Evolutionary conservation across 306 rosid genomes (phyloP), one percentile per base, ranked within the genome.

Genomic region (Fragaria ananassa): DNA sequence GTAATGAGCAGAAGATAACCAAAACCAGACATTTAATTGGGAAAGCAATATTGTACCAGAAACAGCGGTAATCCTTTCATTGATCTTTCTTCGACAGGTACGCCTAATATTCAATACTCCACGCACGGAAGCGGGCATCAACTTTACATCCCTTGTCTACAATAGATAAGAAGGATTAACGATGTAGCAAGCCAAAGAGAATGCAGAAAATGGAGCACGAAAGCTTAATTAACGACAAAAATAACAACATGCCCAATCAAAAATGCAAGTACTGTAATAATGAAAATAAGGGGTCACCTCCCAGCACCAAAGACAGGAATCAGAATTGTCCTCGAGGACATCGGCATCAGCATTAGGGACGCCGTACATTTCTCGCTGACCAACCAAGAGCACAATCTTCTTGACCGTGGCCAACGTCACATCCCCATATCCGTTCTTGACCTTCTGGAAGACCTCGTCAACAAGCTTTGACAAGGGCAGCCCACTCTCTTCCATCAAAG

Each of bases 271-370:
- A 31, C 42, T 39, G 42, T 39, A 39, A 39, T 39, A 39, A 39
- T 6, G 7, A 39, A 39, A 39, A 42, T 8, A 64, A 11, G 46
- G 68, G 3, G 6, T 42, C 74, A 95, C 99, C 99, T 95, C 97
- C 99, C 99, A 95, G 75, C 99, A 95, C 99, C 99, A 95, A 6
- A 95, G 91, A 44, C 96, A 91, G 1, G 89, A 83, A 18, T 86
- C 82, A 0, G 97, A 89, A 15, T 83, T 83, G 49, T 95, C 99
- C 80, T 92, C 97, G 66, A 95, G 72, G 6, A 95, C 85, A 88
- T 95, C 99, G 13, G 99, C 99, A 69, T 95, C 93, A 5, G 85
- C 84, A 70, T 95, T 87, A 12, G 90, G 85, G 64, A 89, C 87
- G 4, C 99, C 99, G 37, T 90, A 95, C 83, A 85, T 78, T 75